Base-by-base conservation (phyloP, 495 filamentous ascomycete genomes). In the Glarea lozoyensis region DNA sequence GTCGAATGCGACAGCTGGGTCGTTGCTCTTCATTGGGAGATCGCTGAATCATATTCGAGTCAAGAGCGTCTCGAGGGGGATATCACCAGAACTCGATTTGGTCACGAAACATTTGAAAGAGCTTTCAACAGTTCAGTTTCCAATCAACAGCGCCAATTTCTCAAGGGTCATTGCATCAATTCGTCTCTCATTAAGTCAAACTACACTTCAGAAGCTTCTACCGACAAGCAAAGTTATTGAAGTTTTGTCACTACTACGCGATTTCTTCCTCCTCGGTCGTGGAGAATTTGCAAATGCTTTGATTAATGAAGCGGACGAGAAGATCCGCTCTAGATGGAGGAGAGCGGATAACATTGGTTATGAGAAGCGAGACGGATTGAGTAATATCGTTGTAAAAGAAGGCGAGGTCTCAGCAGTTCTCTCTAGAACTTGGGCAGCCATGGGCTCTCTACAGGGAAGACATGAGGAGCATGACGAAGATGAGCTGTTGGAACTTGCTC, bases 231-330 rank as follows among this genome's bases (percentile, higher is more conserved):
- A 78, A 41, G 84, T 94, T 16, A 62, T 89, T 2, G 81, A 93
- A 45, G 75, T 83, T 29, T 68, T 98, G 9, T 68, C 75, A 32
- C 65, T 95, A 17, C 73, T 95, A 0, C 76, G 88, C 41, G 78
- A 90, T 37, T 96, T 94, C 58, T 84, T 95, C 52, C 71, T 98
- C 9, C 75, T 98, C 9, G 77, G 84, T 9, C 73, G 84, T 13
- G 90, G 92, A 9, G 92, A 96, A 56, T 98, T 98, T 60, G 87
- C 86, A 5, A 75, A 90, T 48, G 78, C 84, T 9, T 66, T 98
- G 15, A 84, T 92, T 1, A 73, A 80, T 23, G 84, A 94, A 65
- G 87, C 88, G 7, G 84, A 94, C 49, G 72, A 82, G 25, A 79
- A 78, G 45, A 72, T 94, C 17, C 62, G 72, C 10, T 68, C 64